Evolutionary conservation across 805 yeast genomes (phyloP).

Genomic region (Cyberlindnera misumaiensis): DNA sequence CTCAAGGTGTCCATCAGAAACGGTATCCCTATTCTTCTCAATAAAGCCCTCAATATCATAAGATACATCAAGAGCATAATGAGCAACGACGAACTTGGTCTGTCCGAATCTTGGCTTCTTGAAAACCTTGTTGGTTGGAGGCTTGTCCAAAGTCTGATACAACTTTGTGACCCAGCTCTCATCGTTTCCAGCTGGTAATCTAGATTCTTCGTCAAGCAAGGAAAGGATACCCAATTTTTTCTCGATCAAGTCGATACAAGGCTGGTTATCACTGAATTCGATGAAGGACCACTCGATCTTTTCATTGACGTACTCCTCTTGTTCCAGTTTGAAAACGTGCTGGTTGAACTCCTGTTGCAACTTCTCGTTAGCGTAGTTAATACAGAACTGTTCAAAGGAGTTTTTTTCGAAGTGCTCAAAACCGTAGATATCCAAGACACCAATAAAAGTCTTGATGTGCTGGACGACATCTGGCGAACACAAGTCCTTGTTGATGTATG

Average conservation of each 20-base stretch:
- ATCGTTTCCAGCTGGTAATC: conserved; percentile 90
- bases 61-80: conserved; percentile 90
- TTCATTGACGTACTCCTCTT: conserved; percentile 88
- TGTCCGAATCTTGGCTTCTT: conserved; percentile 93
- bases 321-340: conserved; percentile 94
- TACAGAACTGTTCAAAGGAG: conserved; percentile 96
- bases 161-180: conserved; percentile 88
- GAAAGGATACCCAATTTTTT: conserved; percentile 81
- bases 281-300: conserved; percentile 95
- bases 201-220: conserved; percentile 87
- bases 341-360: conserved; percentile 96
- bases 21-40: conserved; percentile 96
- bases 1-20: conserved; percentile 90
- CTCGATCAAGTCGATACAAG: conserved; percentile 90
- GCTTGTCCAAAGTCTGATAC: conserved; percentile 76
- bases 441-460: conserved; percentile 69
- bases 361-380: conserved; percentile 94
- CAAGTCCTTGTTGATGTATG: conserved; percentile 71
- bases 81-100: conserved; percentile 81
- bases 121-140: conserved; percentile 70
- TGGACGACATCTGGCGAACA: conserved; percentile 64
- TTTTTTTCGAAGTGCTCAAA: conserved; percentile 93
- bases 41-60: conserved; percentile 92
- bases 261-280: conserved; percentile 94
- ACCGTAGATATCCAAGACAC: conserved; percentile 96